phyloP scores from a whole-genome alignment of 108 stramenopile species.

The Ochromonas danica region DNA sequence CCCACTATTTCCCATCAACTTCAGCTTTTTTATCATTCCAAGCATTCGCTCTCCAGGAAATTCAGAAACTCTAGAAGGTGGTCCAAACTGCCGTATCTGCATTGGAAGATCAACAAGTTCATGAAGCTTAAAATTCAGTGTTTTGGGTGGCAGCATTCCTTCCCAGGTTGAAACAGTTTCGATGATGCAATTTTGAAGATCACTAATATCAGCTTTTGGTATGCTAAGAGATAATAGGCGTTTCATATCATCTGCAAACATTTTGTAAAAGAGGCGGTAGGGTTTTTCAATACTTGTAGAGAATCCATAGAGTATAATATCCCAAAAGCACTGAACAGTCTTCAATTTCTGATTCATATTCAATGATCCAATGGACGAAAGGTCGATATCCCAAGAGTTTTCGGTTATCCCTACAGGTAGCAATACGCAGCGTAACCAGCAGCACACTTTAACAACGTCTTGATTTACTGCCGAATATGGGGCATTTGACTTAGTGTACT shows the following conservation, averaged over 20 bases:
- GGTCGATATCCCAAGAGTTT: constrained; percentile 1
- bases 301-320: constrained; percentile 20
- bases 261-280: constrained; percentile 2
- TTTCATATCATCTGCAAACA: constrained; percentile 30
- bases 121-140: constrained; percentile 24
- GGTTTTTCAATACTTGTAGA: neutral
- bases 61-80: constrained; percentile 15
- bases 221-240: neutral
- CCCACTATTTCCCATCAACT: constrained; percentile 15
- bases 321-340: constrained; percentile 8
- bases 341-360: constrained; percentile 31
- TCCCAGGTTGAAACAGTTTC: constrained; percentile 33
- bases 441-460: neutral
- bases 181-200: constrained; percentile 25
- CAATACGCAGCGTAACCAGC: constrained; percentile 22
- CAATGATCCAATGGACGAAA: neutral
- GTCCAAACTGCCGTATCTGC: constrained; percentile 13
- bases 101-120: constrained; percentile 16
- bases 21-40: constrained; percentile 17
- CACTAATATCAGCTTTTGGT: neutral
- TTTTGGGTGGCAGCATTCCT: constrained; percentile 22
- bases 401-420: constrained; percentile 18
- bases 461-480: neutral
- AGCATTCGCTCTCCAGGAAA: constrained; percentile 14
- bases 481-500: neutral